These are phyloP conservation scores for Neurospora tetraspora DNA, from an alignment of 495 filamentous ascomycete species.

Conservation along the genomic window DNA sequence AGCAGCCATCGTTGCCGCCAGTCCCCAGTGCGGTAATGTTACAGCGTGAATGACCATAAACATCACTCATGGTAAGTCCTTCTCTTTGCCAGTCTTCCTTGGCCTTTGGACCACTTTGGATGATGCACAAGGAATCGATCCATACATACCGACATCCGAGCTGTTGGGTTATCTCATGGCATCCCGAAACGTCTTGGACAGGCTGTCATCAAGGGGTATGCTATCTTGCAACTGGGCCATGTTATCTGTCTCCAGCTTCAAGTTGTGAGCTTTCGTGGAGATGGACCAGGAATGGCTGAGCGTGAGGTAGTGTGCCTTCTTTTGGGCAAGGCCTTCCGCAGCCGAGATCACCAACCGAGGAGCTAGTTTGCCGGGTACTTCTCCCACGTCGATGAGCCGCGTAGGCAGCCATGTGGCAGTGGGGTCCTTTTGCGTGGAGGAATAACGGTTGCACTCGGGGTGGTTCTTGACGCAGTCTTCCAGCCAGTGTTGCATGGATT, in stretches of 20 bases:
- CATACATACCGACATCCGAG: background rate
- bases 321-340: background rate
- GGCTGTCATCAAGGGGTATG: background rate
- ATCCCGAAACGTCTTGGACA: background rate
- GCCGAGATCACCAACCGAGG: background rate
- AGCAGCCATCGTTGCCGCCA: background rate
- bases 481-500: background rate
- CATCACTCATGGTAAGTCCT: constrained; percentile 4
- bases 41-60: background rate
- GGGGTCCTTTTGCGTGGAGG: background rate
- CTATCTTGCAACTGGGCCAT: background rate
- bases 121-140: constrained; percentile 1
- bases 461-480: background rate
- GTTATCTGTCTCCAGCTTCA: background rate
- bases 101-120: background rate
- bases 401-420: background rate
- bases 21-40: background rate
- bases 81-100: constrained; percentile 3
- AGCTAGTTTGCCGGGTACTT: background rate
- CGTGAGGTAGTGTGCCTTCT: background rate
- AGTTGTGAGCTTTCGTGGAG: background rate
- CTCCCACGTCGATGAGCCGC: background rate
- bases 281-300: background rate
- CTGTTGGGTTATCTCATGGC: background rate
- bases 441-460: background rate